Percentiles rank a stretch among this genome's conserved stretches.
These are phyloP conservation scores for Boeremia exigua DNA, from an alignment of 2,329 filamentous ascomycete genomes.

Conservation along the genomic window DNA sequence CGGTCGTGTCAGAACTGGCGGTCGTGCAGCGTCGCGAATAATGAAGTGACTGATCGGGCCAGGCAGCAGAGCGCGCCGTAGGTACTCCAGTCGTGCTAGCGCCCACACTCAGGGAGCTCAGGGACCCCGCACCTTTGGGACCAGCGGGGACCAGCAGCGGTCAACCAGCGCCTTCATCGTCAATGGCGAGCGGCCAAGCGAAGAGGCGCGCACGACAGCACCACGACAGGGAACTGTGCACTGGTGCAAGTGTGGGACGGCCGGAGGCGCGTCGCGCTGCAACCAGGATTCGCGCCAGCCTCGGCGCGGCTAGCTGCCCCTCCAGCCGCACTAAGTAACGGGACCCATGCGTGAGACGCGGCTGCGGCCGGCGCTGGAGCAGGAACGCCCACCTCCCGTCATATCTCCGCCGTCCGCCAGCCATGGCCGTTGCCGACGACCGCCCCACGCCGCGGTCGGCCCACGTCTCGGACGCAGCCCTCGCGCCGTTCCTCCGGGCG, in stretches of 20 bases:
- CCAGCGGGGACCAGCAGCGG: neutral
- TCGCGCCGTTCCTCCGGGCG: constrained; percentile 76
- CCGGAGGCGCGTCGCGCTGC: constrained; percentile 7
- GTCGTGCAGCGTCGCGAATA: constrained; percentile 5
- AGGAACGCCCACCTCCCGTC: constrained; percentile 21
- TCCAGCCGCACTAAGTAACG: constrained; percentile 17
- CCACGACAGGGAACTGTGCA: neutral
- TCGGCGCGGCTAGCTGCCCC: constrained; percentile 21
- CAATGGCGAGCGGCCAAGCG: neutral
- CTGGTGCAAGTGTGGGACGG: neutral
- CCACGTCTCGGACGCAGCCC: constrained; percentile 73
- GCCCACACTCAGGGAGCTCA: neutral
- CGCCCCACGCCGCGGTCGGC: constrained; percentile 37
- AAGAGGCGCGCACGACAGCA: neutral
- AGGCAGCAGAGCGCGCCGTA: constrained; percentile 24
- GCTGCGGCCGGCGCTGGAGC: constrained; percentile 20
- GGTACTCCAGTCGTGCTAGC: constrained; percentile 4
- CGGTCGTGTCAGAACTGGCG: constrained; percentile 17
- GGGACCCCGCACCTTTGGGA: constrained; percentile 5
- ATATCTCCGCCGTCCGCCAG: constrained; percentile 22
- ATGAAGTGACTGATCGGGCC: constrained; percentile 20
- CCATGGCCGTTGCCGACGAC: constrained; percentile 37
- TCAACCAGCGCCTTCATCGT: neutral
- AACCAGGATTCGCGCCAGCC: constrained; percentile 11
- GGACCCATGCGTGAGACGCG: constrained; percentile 3